Conservation (phyloP, 805 yeast genomes). For the Kazachstania africana region DNA sequence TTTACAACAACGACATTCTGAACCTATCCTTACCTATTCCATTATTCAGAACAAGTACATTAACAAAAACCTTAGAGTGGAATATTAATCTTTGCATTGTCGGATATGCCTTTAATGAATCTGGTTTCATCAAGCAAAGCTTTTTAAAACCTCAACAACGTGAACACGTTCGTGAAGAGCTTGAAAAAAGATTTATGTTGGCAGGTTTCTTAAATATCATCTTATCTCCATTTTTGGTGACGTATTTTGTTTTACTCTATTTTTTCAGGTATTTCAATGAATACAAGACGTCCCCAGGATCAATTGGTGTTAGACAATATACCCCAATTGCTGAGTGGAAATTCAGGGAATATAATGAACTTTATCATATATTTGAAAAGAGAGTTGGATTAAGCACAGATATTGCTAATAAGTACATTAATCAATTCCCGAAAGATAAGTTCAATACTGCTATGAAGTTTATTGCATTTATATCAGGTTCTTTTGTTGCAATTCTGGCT, state of each 20-base stretch:
- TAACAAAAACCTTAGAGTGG: constrained; percentile 92
- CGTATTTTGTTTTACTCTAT: constrained; percentile 70
- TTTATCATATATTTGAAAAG: constrained; percentile 76
- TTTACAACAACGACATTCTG: constrained; percentile 67
- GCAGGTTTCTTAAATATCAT: constrained; percentile 80
- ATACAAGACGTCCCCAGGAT: constrained; percentile 76
- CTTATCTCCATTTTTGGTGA: constrained; percentile 74
- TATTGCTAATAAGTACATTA: constrained; percentile 72
- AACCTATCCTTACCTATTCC: constrained; percentile 53
- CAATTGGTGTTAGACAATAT: constrained; percentile 74
- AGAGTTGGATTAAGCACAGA: constrained; percentile 67
- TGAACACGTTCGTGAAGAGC: constrained; percentile 51
- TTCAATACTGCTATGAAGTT: constrained; percentile 45
- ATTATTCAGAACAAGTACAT: constrained; percentile 29
- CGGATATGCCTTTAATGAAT: constrained; percentile 72
- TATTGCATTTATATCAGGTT: constrained; percentile 68
- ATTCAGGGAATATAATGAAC: constrained; percentile 84
- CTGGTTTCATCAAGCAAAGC: constrained; percentile 67
- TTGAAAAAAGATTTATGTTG: constrained; percentile 67
- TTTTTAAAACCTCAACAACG: constrained; percentile 65
- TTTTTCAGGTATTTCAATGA: constrained; percentile 90
- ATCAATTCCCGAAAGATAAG: constrained; percentile 83
- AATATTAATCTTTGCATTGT: constrained; percentile 78
- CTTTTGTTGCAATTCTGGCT: constrained; percentile 81
- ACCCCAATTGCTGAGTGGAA: constrained; percentile 95